A percentile compares a stretch with the other conserved stretches of the same genome.
These are phyloP conservation scores for Dictyostelium purpureum DNA, from an alignment of 78 protist species.

Conservation along the genomic window DNA sequence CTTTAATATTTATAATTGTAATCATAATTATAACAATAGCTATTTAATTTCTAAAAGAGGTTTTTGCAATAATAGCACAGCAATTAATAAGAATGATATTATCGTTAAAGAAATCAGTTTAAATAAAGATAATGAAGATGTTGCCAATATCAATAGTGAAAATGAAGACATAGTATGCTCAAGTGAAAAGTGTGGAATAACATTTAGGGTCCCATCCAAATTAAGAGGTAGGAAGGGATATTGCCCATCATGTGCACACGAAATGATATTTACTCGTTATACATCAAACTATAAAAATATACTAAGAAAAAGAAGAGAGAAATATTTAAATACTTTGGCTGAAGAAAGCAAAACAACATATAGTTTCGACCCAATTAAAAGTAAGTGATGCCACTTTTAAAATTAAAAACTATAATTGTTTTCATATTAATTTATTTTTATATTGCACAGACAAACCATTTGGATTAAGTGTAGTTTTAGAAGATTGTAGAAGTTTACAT, in stretches of 20 bases:
- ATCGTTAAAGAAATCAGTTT: too few relatives aligned
- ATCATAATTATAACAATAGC: too few relatives aligned
- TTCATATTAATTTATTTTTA: neutral
- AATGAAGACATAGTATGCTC: constrained; percentile 21
- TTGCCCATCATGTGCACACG: constrained; percentile 32
- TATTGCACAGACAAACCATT: neutral
- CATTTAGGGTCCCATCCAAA: constrained; percentile 18
- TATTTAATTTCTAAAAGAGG: too few relatives aligned
- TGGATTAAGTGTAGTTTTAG: constrained; percentile 44
- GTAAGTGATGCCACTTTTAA: neutral
- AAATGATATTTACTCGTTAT: constrained; percentile 4
- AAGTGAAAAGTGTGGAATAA: constrained; percentile 2
- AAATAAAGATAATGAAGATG: neutral
- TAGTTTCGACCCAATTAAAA: constrained; percentile 24
- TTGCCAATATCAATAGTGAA: too few relatives aligned
- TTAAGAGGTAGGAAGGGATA: constrained; percentile 44
- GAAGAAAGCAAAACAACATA: neutral
- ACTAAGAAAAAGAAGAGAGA: constrained; percentile 16
- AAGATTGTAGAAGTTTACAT: constrained; percentile 59
- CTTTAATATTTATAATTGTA: too few relatives aligned
- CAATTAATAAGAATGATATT: too few relatives aligned
- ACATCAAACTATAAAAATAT: constrained; percentile 28
- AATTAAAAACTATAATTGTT: neutral
- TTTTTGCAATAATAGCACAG: too few relatives aligned
- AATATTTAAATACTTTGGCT: neutral